Evolutionary conservation across 2,329 filamentous ascomycete genomes (phyloP), one percentile per base, ranked within the genome.

Genomic region (Arthrinium phaeospermum): DNA sequence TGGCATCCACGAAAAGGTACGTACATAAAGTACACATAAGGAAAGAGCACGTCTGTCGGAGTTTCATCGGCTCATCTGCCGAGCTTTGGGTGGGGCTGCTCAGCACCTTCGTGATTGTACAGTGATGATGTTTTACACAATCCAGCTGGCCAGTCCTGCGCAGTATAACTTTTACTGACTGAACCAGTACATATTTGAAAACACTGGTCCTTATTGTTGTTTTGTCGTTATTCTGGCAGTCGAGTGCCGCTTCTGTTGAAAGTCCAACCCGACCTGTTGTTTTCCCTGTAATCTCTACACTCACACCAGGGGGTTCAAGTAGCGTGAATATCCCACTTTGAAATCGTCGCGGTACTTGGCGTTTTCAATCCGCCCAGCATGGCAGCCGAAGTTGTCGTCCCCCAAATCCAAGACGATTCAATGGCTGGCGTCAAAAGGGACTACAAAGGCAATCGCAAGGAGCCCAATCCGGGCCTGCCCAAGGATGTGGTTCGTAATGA

Each of bases 381-480:
- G 78, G 73, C 78, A 13, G 46, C 46, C 46, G 77, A 79, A 71
- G 74, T 78, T 46, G 72, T 77, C 67, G 75, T 78, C 37, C 76
- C 77, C 5, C 76, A 76, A 44, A 73, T 70, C 47, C 73, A 70
- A 67, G 73, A 73, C 68, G 81, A 82, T 76, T 68, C 72, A 70
- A 82, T 84, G 75, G 79, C 81, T 73, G 86, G 86, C 72, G 78
- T 86, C 72, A 91, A 91, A 81, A 85, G 89, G 76, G 85, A 88
- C 76, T 82, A 85, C 74, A 85, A 87, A 71, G 89, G 88, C 72
- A 87, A 86, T 73, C 79, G 83, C 74, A 87, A 86, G 80, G 76
- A 77, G 74, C 5, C 27, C 68, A 37, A 47, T 22, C 70, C 73
- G 51, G 77, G 73, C 70, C 74, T 73, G 69, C 78, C 74, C 68